A percentile compares a stretch with the other conserved stretches of the same genome.
These are phyloP conservation scores for Neocucurbitaria cava DNA, from an alignment of 2,329 filamentous ascomycete genomes.

Conservation along the genomic window DNA sequence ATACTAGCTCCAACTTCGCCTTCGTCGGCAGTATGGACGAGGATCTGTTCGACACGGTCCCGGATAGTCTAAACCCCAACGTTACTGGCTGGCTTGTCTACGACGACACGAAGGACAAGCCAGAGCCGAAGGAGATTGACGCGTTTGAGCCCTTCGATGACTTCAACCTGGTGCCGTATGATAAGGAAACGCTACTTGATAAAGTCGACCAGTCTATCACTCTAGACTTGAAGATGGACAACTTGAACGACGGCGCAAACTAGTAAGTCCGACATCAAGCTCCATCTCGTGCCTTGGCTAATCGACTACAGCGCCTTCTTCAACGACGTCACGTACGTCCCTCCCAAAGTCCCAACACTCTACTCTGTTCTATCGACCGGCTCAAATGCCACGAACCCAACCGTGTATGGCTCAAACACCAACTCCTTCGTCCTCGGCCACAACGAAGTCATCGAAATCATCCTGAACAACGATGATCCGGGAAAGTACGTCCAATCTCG, in stretches of 20 bases:
- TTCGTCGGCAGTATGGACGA: conserved; percentile 61
- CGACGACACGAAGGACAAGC: conserved; percentile 55
- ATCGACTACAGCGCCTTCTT: conserved; percentile 52
- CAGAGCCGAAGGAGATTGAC: conserved; percentile 62
- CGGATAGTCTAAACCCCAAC: conserved; percentile 70
- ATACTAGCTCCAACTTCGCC: conserved; percentile 64
- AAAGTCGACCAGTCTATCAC: conserved; percentile 69
- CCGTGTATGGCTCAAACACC: conserved; percentile 60
- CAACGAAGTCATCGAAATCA: conserved; percentile 72
- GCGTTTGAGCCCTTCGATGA: conserved; percentile 77
- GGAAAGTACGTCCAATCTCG: conserved; percentile 53
- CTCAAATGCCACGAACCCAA: conserved; percentile 53
- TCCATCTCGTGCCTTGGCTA: conserved; percentile 1
- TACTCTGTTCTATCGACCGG: conserved; percentile 75
- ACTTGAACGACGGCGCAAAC: conserved; percentile 69
- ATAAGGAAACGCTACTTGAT: conserved; percentile 66
- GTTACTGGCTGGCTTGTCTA: conserved; percentile 65
- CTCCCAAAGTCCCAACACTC: conserved; percentile 78
- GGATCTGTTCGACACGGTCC: conserved; percentile 70
- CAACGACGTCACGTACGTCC: conserved; percentile 78
- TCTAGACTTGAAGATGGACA: conserved; percentile 67
- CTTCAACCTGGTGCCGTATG: conserved; percentile 71
- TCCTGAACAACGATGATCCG: conserved; percentile 78
- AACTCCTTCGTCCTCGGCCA: conserved; percentile 70
- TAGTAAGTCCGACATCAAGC: conserved; percentile 57